Base-by-base conservation (phyloP, 1,139 yeast species). In the Taphrina confusa region DNA sequence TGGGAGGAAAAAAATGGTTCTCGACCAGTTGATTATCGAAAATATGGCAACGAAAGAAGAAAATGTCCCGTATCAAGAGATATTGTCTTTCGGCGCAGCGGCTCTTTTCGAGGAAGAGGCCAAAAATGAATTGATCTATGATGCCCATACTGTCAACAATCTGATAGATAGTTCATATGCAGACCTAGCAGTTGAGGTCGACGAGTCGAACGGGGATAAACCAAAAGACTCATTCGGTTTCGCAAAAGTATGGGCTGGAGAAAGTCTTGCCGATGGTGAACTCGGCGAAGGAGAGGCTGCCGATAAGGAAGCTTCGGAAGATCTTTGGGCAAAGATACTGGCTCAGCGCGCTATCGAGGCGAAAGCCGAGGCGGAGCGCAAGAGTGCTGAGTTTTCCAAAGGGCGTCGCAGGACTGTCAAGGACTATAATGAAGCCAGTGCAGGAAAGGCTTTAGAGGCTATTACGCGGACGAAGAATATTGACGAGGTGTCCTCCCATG, bases 1-100 rank as follows among this genome's bases (percentile, higher is more conserved):
- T 71, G 95, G 95, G 1, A 89, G 85, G 67, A 86, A 85, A 60
- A 87, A 87, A 71, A 77, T 87, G 68, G 92, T 87, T 68, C 86
- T 87, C 66, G 95, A 87, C 71, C 95, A 95, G 61, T 85, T 87
- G 70, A 94, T 87, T 65, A 87, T 87, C 70, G 65, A 64, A 39
- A 61, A 62, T 22, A 59, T 66, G 65, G 62, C 60, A 28, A 50
- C 55, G 18, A 58, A 45, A 27, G 59, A 50, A 23, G 65, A 57
- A 14, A 56, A 60, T 14, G 23, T 64, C 6, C 68, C 66, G 36
- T 39, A 61, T 20, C 65, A 61, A 27, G 47, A 59, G 9, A 57
- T 65, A 16, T 37, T 66, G 22, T 61, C 61, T 14, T 62, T 42
- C 31, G 66, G 67, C 1, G 67, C 67, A 1, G 62, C 62, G 6